Conservation (phyloP, 805 yeast species). For the Pichia deserticola region DNA sequence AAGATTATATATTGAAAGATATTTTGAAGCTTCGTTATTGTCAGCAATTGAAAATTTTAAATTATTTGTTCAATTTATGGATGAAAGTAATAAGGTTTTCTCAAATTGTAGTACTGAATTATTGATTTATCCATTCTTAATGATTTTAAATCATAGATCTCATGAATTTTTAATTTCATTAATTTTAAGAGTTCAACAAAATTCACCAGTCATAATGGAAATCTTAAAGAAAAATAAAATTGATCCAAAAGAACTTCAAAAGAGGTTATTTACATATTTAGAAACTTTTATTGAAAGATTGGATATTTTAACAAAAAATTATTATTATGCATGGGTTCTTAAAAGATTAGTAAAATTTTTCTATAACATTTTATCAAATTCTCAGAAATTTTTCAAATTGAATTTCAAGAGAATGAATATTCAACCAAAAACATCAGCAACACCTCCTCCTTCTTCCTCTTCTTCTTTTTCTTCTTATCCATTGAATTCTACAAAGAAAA, state of each 20-base stretch:
- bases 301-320: conserved; percentile 31
- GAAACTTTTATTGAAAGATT: conserved; percentile 30
- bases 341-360: conserved; percentile 35
- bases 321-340: conserved; percentile 41
- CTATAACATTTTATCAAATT: conserved; percentile 28
- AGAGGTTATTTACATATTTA: conserved; percentile 28
- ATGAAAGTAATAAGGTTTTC: conserved; percentile 21
- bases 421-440: background rate
- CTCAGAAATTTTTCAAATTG: conserved; percentile 28
- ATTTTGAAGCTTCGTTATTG: conserved; percentile 30
- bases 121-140: conserved; percentile 40
- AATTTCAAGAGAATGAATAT: conserved; percentile 23
- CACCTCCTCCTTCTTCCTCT: background rate
- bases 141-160: conserved; percentile 49
- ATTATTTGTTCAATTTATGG: conserved; percentile 28
- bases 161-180: conserved; percentile 52
- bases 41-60: conserved; percentile 33
- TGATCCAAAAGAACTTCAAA: conserved; percentile 27
- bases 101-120: conserved; percentile 38
- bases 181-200: conserved; percentile 38
- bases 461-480: background rate
- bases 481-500: background rate
- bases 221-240: conserved; percentile 28
- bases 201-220: conserved; percentile 28
- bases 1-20: conserved; percentile 26